Evolutionary conservation across 495 filamentous ascomycete genomes (phyloP), one percentile per base, ranked within the genome.

Genomic region (Aspergillus baeticus): DNA sequence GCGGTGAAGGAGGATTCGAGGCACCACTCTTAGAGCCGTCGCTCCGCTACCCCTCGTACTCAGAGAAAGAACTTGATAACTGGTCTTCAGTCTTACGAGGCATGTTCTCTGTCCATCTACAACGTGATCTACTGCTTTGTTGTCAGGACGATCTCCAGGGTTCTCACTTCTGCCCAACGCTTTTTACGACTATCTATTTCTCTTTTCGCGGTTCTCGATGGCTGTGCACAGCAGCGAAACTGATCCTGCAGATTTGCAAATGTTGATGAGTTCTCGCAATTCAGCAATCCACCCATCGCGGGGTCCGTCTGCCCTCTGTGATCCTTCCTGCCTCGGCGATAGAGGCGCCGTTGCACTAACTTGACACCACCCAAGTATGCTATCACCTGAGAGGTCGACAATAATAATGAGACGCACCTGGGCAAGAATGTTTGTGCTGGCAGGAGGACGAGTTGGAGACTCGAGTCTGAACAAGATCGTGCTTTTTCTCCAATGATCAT

Each of bases 1-100:
- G 54, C 54, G 54, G 54, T 57, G 54, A 56, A 36, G 35, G 29
- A 36, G 21, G 36, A 47, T 36, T 43, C 34, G 38, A 49, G 42
- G 44, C 53, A 49, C 23, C 36, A 26, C 38, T 50, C 23, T 43
- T 45, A 50, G 45, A 7, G 10, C 17, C 37, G 49, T 45, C 23
- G 23, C 45, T 49, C 45, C 26, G 43, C 38, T 50, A 26, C 54
- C 37, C 38, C 37, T 42, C 54, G 23, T 43, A 21, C 23, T 33
- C 51, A 17, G n/a, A 36, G 51, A 18, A 46, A 33, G 51, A 33
- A n/a, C 13, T 31, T 23, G 49, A 55, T 37, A 26, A 48, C 43
- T 49, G 52, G 22, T 20, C 23, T 55, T 15, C 21, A 1, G 42
- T 20, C 51, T 36, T 20, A 18, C 6, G 4, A 21, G 34, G 23